Evolutionary conservation across 192 early-diverging fungal genomes (phyloP), one percentile per base, ranked within the genome.

Genomic region (Rhizophagus sp.): DNA sequence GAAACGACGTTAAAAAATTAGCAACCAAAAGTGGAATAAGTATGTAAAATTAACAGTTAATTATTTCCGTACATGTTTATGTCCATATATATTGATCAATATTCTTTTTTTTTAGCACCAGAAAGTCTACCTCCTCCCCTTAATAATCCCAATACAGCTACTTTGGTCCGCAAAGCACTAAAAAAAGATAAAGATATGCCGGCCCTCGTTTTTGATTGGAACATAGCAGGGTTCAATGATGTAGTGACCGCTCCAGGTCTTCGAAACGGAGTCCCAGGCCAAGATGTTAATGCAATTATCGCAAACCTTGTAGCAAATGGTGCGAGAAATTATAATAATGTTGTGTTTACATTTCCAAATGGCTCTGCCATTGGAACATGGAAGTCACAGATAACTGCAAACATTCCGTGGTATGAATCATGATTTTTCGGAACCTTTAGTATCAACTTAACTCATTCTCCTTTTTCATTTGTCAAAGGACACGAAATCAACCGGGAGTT

Each of bases 371-470:
- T 71, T 71, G 69, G 69, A 34, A 39, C 0, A 62, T 75, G 57
- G 74, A 7, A 0, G 1, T 3, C 0, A 22, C 74, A 75, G 4
- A 63, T 75, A 13, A 5, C 5, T 62, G 33, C n/a, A 2, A 75
- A 75, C 34, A 75, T 74, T 61, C 49, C 27, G 27, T 74, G 72
- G 72, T 74, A 61, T 74, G 72, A 50, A 74, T 74, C 3, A 74
- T 34, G 27, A 19, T 33, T 57, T 74, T 74, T 74, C 72, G n/a
- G 6, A 74, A 61, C 61, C 50, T 74, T 61, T 74, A 74, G 24
- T 13, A 4, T 19, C 41, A 71, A 71, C 63, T 69, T 44, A 34
- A 34, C 34, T 34, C 4, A 30, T 30, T 6, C 15, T 69, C 7
- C 57, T 30, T 30, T 30, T 30, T 61, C 57, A 73, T 57, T 73